These are phyloP conservation scores for Pichia scutulata DNA, from an alignment of 805 yeast species.

Conservation along the genomic window DNA sequence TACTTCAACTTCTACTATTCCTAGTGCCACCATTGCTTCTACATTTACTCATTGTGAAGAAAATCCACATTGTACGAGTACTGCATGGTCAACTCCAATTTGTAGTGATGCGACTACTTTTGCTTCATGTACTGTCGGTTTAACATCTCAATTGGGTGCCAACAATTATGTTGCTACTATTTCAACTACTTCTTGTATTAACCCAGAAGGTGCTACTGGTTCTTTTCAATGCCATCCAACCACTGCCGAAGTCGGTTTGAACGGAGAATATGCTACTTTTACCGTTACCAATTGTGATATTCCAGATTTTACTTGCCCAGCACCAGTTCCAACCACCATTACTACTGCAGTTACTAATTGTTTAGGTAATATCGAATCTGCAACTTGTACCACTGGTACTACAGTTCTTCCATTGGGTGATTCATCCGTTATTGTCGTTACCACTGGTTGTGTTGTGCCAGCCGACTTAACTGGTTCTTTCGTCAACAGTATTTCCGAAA, in stretches of 20 bases:
- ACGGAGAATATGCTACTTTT: constrained; percentile 8
- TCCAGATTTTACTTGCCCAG: constrained; percentile 8
- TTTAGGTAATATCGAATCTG: background rate
- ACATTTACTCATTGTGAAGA: constrained; percentile 12
- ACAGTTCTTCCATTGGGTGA: constrained; percentile 1
- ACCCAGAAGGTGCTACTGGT: constrained; percentile 11
- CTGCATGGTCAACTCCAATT: constrained; percentile 9
- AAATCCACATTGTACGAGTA: constrained; percentile 11
- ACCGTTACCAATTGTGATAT: constrained; percentile 12
- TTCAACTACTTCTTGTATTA: constrained; percentile 12
- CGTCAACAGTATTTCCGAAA: background rate
- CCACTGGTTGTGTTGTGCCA: constrained; percentile 8
- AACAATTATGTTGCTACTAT: constrained; percentile 5
- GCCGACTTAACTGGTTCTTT: constrained; percentile 8
- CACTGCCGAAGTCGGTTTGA: constrained; percentile 3
- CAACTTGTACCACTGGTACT: constrained; percentile 3
- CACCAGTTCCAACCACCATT: background rate
- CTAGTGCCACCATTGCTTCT: constrained; percentile 4
- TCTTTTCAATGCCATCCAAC: constrained; percentile 12
- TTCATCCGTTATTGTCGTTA: background rate
- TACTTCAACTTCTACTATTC: background rate
- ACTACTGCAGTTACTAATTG: background rate
- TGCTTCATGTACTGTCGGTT: constrained; percentile 10
- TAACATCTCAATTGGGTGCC: constrained; percentile 2
- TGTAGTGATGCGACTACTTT: constrained; percentile 4